Conservation (phyloP, 2,329 filamentous ascomycete species). For the Emmonsiellopsis sp. region DNA sequence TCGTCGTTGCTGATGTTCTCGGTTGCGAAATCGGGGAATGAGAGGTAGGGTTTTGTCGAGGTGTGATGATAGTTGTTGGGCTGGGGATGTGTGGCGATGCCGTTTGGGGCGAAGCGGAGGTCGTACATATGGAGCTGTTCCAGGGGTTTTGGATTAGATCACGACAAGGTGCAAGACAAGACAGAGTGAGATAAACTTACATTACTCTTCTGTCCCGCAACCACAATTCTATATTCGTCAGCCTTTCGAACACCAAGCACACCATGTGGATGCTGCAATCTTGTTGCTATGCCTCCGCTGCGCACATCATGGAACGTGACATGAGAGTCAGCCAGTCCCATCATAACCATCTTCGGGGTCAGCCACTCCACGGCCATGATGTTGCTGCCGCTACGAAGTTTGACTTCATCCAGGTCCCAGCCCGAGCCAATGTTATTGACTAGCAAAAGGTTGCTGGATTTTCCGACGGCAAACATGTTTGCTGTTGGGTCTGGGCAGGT, state of each 20-base stretch:
- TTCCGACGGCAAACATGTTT: slow-evolving; percentile 28
- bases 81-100: slow-evolving; percentile 18
- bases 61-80: slow-evolving; percentile 19
- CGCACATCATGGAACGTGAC: slow-evolving; percentile 28
- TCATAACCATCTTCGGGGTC: slow-evolving; percentile 24
- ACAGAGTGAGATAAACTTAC: slow-evolving; percentile 3
- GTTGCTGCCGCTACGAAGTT: slow-evolving; percentile 5
- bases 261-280: slow-evolving; percentile 25
- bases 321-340: slow-evolving; percentile 24
- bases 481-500: slow-evolving; percentile 20
- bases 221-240: slow-evolving; percentile 26
- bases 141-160: background rate
- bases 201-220: slow-evolving; percentile 24
- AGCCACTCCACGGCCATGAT: slow-evolving; percentile 31
- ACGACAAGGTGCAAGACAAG: background rate
- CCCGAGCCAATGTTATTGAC: slow-evolving; percentile 20
- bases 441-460: slow-evolving; percentile 26
- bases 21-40: slow-evolving; percentile 23
- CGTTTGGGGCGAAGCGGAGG: slow-evolving; percentile 25
- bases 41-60: slow-evolving; percentile 26
- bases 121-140: slow-evolving; percentile 34
- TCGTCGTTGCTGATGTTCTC: slow-evolving; percentile 18
- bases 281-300: slow-evolving; percentile 20
- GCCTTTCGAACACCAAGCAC: slow-evolving; percentile 27
- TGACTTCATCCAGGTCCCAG: slow-evolving; percentile 16